Conservation (phyloP, 1,139 yeast genomes). For the Lodderomyces elongisporus region DNA sequence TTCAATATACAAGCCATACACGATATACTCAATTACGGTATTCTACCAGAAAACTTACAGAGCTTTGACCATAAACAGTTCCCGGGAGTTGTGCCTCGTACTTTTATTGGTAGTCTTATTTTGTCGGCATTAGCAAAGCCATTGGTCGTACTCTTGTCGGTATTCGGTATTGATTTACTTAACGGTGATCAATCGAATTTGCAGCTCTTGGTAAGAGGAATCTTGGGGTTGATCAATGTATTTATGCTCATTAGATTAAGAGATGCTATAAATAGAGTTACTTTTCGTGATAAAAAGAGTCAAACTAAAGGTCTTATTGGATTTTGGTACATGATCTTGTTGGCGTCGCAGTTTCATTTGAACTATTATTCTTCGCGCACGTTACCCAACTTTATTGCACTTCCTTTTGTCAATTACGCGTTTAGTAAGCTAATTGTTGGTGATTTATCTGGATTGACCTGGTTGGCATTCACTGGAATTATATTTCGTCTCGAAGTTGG, state of each 20-base stretch:
- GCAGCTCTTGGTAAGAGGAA: constrained; percentile 47
- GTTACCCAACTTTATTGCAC: constrained; percentile 78
- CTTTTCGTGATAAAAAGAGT: constrained; percentile 20
- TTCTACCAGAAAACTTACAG: constrained; percentile 28
- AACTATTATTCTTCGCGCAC: constrained; percentile 75
- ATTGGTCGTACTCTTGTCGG: constrained; percentile 21
- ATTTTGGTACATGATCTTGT: constrained; percentile 56
- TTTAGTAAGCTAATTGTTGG: constrained; percentile 49
- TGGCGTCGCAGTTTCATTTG: constrained; percentile 70
- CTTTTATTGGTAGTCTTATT: constrained; percentile 71
- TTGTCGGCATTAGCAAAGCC: constrained; percentile 38
- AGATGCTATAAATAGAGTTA: constrained; percentile 22
- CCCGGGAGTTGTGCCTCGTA: constrained; percentile 88
- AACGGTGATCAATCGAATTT: constrained; percentile 31
- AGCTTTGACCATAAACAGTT: constrained; percentile 70
- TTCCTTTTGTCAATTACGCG: constrained; percentile 65
- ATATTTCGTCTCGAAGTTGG: constrained; percentile 73
- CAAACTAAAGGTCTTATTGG: constrained; percentile 29
- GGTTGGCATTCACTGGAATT: constrained; percentile 60
- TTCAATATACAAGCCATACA: constrained; percentile 88
- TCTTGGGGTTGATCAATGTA: constrained; percentile 51
- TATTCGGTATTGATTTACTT: constrained; percentile 13
- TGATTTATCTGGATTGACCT: constrained; percentile 47
- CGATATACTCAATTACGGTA: constrained; percentile 68
- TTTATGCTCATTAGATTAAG: constrained; percentile 24